phyloP scores from a whole-genome alignment of 352 stramenopile genomes.

The Globisporangium apiculatum region DNA sequence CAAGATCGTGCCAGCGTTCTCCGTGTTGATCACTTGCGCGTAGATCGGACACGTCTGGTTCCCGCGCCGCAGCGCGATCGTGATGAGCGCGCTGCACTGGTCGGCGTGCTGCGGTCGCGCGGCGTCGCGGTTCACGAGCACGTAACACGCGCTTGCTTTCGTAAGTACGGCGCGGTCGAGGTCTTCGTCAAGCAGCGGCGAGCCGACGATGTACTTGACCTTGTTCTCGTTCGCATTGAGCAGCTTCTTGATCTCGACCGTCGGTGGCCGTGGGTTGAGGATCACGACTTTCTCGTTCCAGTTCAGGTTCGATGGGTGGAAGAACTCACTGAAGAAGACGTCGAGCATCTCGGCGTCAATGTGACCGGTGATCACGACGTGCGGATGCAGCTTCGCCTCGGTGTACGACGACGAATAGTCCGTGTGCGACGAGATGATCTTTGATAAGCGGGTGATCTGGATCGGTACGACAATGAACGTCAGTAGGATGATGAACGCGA shows the following conservation, averaged over 20 bases:
- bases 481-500: constrained; percentile 77
- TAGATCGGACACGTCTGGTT: constrained; percentile 74
- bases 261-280: constrained; percentile 51
- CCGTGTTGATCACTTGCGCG: constrained; percentile 63
- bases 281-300: constrained; percentile 82
- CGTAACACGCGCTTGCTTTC: constrained; percentile 52
- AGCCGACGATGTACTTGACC: constrained; percentile 81
- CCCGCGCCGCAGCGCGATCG: constrained; percentile 58
- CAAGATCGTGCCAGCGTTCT: constrained; percentile 54
- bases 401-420: constrained; percentile 75
- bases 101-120: constrained; percentile 50
- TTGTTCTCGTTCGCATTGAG: constrained; percentile 71
- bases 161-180: constrained; percentile 50
- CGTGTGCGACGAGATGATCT: constrained; percentile 72
- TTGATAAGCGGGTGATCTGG: constrained; percentile 67
- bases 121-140: constrained; percentile 57
- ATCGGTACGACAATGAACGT: constrained; percentile 80
- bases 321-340: constrained; percentile 79
- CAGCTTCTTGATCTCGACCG: constrained; percentile 63
- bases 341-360: constrained; percentile 56
- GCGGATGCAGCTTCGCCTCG: constrained; percentile 63
- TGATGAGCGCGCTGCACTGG: constrained; percentile 66
- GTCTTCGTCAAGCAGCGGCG: constrained; percentile 71
- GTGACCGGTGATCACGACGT: constrained; percentile 68
- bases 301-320: constrained; percentile 78